These are phyloP conservation scores for Monosporascus sp. DNA, from an alignment of 2,329 filamentous ascomycete genomes.

Conservation along the genomic window DNA sequence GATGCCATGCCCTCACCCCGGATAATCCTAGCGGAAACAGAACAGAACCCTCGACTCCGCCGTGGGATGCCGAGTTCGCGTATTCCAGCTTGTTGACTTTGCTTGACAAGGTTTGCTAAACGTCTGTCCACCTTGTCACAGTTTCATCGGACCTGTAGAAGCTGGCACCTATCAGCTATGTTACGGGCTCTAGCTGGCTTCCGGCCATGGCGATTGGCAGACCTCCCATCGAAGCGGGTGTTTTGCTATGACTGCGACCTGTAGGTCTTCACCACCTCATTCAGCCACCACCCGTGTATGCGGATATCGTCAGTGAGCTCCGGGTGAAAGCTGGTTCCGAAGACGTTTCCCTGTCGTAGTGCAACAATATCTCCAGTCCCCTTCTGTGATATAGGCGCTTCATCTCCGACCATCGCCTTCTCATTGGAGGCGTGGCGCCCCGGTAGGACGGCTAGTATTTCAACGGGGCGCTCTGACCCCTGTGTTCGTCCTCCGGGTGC, in stretches of 20 bases:
- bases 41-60: too few relatives aligned
- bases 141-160: too few relatives aligned
- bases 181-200: too few relatives aligned
- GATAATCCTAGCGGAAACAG: too few relatives aligned
- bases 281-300: conserved; percentile 92
- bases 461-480: conserved; percentile 27
- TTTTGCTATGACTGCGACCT: conserved; percentile 1
- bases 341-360: conserved; percentile 82
- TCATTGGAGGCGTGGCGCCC: conserved; percentile 32
- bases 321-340: conserved; percentile 93
- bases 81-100: too few relatives aligned
- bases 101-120: too few relatives aligned
- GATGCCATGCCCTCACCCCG: too few relatives aligned
- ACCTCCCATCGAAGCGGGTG: too few relatives aligned
- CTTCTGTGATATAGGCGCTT: conserved; percentile 19
- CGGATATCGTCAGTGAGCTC: conserved; percentile 83
- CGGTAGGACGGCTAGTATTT: conserved; percentile 48
- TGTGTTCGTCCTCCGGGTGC: conserved; percentile 10
- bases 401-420: conserved; percentile 28
- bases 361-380: conserved; percentile 75
- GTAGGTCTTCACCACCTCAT: conserved; percentile 50
- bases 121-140: too few relatives aligned
- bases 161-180: too few relatives aligned
- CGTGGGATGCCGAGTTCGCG: too few relatives aligned
- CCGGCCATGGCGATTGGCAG: too few relatives aligned